Percentiles rank a stretch among this genome's conserved stretches.
phyloP scores from a whole-genome alignment of 1,139 yeast genomes.

The Ogataea hybrid region DNA sequence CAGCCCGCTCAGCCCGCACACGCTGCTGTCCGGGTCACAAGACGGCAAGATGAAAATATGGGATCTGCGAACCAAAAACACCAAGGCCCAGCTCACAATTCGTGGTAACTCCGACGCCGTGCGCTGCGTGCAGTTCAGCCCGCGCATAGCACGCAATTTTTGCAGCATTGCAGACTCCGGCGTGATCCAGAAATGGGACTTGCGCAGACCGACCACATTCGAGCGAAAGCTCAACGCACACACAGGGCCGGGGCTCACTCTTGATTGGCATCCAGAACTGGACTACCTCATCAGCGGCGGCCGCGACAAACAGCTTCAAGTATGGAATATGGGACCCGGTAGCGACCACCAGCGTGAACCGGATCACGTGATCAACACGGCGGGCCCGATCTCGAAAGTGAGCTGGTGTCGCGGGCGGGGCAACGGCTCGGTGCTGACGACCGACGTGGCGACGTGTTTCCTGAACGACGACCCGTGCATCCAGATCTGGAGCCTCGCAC shows the following conservation, averaged over 20 bases:
- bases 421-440: conserved; percentile 38
- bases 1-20: conserved; percentile 52
- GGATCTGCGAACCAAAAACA: conserved; percentile 66
- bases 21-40: conserved; percentile 80
- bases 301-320: conserved; percentile 77
- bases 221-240: conserved; percentile 86
- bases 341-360: conserved; percentile 49
- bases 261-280: conserved; percentile 84
- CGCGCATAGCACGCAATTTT: conserved; percentile 45
- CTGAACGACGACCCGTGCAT: conserved; percentile 74
- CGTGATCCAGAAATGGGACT: conserved; percentile 78
- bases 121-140: conserved; percentile 59
- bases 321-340: conserved; percentile 61
- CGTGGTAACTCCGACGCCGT: conserved; percentile 63
- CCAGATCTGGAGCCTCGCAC: conserved; percentile 67
- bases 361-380: conserved; percentile 67
- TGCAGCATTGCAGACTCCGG: conserved; percentile 91
- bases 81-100: conserved; percentile 47
- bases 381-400: conserved; percentile 75
- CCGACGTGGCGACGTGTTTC: conserved; percentile 76
- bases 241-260: conserved; percentile 83
- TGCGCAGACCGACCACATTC: conserved; percentile 54
- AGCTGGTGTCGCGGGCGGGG: conserved; percentile 57
- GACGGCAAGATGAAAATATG: conserved; percentile 87
- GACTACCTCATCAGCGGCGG: conserved; percentile 92